Conservation (phyloP, 148 eudicot genomes). For the Camellia sinensis region DNA sequence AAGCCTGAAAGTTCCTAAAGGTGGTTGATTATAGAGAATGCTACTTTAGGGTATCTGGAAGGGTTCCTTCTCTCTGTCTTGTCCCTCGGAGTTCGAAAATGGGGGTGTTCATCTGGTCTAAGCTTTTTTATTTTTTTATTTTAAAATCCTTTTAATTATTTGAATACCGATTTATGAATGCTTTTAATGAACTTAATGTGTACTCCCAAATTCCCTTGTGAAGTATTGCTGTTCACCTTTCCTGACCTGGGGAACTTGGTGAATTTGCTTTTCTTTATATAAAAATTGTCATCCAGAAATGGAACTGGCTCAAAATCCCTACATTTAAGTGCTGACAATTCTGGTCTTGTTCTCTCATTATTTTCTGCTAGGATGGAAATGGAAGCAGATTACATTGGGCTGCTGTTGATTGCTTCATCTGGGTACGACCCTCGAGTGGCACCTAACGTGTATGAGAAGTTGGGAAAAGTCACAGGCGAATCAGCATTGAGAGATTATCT, state of each 20-base stretch:
- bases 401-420: conserved; percentile 75
- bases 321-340: neutral
- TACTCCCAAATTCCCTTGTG: neutral
- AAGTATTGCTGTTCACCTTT: neutral
- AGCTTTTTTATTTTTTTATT: neutral
- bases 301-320: neutral
- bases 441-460: conserved; percentile 78
- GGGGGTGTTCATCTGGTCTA: no score
- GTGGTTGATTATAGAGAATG: no score
- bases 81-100: no score
- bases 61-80: no score
- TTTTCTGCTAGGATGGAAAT: conserved; percentile 72
- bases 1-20: no score
- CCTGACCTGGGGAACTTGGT: neutral
- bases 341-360: conserved; percentile 1
- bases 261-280: neutral
- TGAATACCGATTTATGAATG: neutral
- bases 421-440: conserved; percentile 88
- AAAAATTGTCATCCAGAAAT: neutral
- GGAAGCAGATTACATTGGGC: conserved; percentile 95
- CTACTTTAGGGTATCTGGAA: no score
- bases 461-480: conserved; percentile 59
- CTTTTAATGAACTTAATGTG: neutral
- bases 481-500: conserved; percentile 58
- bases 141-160: neutral